Percentiles rank a stretch among this genome's conserved stretches.
These are phyloP conservation scores for Monosporascus sp. DNA, from an alignment of 2,329 filamentous ascomycete species.

Conservation along the genomic window DNA sequence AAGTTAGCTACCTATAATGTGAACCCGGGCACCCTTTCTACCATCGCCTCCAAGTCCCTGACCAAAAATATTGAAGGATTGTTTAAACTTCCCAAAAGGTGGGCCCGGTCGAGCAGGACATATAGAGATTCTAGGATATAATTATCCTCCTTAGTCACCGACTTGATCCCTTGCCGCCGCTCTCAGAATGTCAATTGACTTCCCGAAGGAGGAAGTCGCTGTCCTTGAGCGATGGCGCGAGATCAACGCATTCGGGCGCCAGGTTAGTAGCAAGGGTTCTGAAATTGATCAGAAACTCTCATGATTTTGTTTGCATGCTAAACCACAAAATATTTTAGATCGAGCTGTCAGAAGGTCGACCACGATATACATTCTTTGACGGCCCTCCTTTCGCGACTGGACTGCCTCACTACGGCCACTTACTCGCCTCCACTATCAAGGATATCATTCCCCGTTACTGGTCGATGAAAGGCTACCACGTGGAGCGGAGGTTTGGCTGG, in stretches of 20 bases:
- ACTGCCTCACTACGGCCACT: conserved; percentile 63
- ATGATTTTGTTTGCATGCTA: background rate
- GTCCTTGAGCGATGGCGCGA: conserved; percentile 84
- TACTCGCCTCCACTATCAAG: conserved; percentile 91
- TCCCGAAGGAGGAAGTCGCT: conserved; percentile 84
- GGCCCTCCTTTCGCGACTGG: conserved; percentile 75
- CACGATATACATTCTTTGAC: conserved; percentile 93
- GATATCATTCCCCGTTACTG: conserved; percentile 95
- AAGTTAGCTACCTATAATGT: conserved; percentile 2
- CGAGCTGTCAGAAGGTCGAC: conserved; percentile 75
- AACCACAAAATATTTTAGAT: conserved; percentile 34
- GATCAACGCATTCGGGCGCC: conserved; percentile 83
- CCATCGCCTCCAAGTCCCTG: too few species aligned
- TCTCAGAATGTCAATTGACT: conserved; percentile 74
- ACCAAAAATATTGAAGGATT: background rate
- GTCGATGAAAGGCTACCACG: conserved; percentile 94
- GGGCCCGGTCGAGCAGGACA: background rate
- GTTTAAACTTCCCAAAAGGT: background rate
- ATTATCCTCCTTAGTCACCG: too few species aligned
- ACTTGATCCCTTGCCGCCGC: background rate
- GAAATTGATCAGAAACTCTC: background rate
- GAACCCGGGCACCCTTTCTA: too few species aligned
- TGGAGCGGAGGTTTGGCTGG: conserved; percentile 91
- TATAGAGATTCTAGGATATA: background rate
- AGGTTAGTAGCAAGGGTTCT: conserved; percentile 43